Evolutionary conservation across 495 filamentous ascomycete species (phyloP), one percentile per base, ranked within the genome.

Genomic region (Daldinia childiae): DNA sequence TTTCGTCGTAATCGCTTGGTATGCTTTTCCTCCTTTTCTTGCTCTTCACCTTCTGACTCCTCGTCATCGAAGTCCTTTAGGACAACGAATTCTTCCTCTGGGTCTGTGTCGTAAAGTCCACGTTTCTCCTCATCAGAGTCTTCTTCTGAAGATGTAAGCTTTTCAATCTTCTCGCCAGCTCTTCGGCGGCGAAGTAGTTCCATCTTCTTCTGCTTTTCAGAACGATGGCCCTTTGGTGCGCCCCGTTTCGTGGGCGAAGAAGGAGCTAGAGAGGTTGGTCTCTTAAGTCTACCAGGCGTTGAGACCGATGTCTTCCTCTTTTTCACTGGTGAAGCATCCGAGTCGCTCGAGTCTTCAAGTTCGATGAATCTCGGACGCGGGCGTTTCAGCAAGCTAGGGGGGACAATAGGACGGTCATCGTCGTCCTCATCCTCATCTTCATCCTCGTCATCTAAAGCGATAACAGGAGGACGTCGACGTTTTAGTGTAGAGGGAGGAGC

Each of bases 151-250:
- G 77, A 76, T 0, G 83, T 82, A 0, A 79, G 68, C 54, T 84
- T 73, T 0, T 78, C 69, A 17, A 85, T 81, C 58, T 81, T 84
- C 56, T 88, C 77, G 4, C 90, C 90, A 4, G 88, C 87, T 21
- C 89, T 85, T 56, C 84, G 81, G 34, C 87, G 84, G 39, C 83
- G 86, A 5, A 91, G 76, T 6, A 85, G 74, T 67, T 90, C 87
- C 29, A 89, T 68, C n/a, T 74, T 76, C 68, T 78, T 79, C 58
- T 78, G 74, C 8, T 75, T 77, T 19, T 68, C 64, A 6, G 74
- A 64, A 38, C 76, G 74, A 14, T 68, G 72, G 15, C 56, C 68
- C n/a, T 62, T 74, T 17, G 67, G 70, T 15, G 21, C 50, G 58
- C 57, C 60, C 19, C 19, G 57, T 68, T 75, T 74, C 14, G 51